Evolutionary conservation across 805 yeast species (phyloP), one percentile per base, ranked within the genome.

Genomic region (Barnettozyma populi): DNA sequence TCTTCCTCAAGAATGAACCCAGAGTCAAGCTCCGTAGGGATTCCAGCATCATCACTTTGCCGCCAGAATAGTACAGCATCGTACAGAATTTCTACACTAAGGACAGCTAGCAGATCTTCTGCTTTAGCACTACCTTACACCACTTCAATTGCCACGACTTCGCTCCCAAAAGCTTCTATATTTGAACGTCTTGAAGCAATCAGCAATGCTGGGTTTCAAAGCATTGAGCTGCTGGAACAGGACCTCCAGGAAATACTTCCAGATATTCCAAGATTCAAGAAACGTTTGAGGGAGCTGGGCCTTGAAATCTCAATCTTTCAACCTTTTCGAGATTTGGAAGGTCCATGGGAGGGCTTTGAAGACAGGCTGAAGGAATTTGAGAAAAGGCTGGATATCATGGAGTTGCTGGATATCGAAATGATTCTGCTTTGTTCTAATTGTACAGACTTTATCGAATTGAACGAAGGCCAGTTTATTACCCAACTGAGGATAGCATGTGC

Each of bases 311-410:
- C 51, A 13, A 48, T 48, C 8, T 41, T 48, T 21, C 51, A 48
- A 37, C 48, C 51, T 24, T 48, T 48, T 10, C 40, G 51, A 34
- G 51, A 48, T 37, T 13, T 48, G 4, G 51, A 48, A 44, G 48
- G 48, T 19, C 29, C 38, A 19, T 36, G 24, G 20, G 25, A 21
- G 4, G 35, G 25, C 7, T 44, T 48, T 21, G 38, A 31, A 14
- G 18, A 29, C 5, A 23, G 45, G n/a, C 14, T 48, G 6, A 2
- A 6, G 14, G 36, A 40, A 19, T 31, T 48, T 20, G 32, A 36
- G 13, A 41, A 31, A n/a, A 21, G 43, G 20, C 31, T 48, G 21
- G 16, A 41, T 7, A 16, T 44, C 8, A 48, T 48, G 51, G 20
- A 40, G 10, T 11, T n/a, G 4, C 23, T 48, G 1, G 31, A 32